Evolutionary conservation across 1,284 basidiomycete species (phyloP).

Genomic region (Erythrobasidium hasegawianum): DNA sequence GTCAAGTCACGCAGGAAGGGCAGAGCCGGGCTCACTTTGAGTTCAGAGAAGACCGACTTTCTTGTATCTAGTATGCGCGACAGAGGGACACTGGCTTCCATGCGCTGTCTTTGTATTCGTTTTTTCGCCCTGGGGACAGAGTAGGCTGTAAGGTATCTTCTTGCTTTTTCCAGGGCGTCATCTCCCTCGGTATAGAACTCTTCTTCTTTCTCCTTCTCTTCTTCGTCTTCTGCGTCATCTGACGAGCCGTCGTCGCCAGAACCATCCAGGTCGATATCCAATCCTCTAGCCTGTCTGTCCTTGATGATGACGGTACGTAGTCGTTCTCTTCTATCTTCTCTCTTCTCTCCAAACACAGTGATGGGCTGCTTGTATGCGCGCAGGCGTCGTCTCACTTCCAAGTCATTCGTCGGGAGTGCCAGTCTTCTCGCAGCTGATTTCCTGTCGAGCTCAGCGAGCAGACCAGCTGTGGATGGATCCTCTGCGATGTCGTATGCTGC

Average conservation of each 20-base stretch:
- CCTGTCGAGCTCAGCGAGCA: conserved; percentile 69
- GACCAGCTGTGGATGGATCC: conserved; percentile 24
- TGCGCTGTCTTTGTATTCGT: conserved; percentile 80
- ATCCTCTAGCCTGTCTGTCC: conserved; percentile 69
- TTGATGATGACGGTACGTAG: conserved; percentile 80
- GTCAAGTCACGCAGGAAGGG: not conserved
- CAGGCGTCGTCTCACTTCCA: conserved; percentile 78
- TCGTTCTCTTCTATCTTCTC: conserved; percentile 73
- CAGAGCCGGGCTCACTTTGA: conserved; percentile 63
- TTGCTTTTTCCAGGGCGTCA: conserved; percentile 74
- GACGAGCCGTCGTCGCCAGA: conserved; percentile 35
- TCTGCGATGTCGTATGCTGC: conserved; percentile 28
- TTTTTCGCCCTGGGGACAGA: conserved; percentile 92
- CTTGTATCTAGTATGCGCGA: conserved; percentile 84
- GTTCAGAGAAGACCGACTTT: conserved; percentile 79
- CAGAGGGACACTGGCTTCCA: conserved; percentile 82
- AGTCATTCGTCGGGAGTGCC: conserved; percentile 95
- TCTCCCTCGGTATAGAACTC: conserved; percentile 96
- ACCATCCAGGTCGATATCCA: conserved; percentile 48
- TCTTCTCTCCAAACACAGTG: conserved; percentile 88
- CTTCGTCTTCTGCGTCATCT: conserved; percentile 24
- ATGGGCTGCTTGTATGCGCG: conserved; percentile 93
- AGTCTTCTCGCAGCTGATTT: conserved; percentile 89
- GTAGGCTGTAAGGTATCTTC: conserved; percentile 80
- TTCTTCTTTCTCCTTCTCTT: conserved; percentile 60